These are phyloP conservation scores for Styphnolobium japonicum DNA, from an alignment of 306 rosid genomes.

Conservation along the genomic window DNA sequence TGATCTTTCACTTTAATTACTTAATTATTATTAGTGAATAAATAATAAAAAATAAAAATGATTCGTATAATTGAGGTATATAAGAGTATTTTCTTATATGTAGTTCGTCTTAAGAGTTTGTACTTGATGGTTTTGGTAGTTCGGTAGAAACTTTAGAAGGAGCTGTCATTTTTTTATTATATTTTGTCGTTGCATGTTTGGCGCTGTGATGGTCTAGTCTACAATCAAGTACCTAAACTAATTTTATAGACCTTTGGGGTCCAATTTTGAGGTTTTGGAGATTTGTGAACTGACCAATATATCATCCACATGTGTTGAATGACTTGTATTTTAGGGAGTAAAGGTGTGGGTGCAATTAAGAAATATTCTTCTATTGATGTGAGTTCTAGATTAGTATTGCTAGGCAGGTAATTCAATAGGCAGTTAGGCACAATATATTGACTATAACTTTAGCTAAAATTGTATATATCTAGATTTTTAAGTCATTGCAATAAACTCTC, in stretches of 20 bases:
- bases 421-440: slow-evolving; percentile 21
- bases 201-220: background rate
- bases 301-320: background rate
- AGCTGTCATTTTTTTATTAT: background rate
- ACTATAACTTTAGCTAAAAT: background rate
- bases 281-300: background rate
- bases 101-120: too few species aligned
- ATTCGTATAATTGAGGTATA: too few species aligned
- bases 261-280: background rate
- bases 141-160: background rate
- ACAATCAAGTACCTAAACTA: background rate
- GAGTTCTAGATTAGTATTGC: slow-evolving; percentile 7
- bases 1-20: too few species aligned
- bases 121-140: slow-evolving; percentile 2
- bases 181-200: slow-evolving; percentile 5
- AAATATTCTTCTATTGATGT: slow-evolving; percentile 9
- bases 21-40: too few species aligned
- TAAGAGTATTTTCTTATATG: too few species aligned
- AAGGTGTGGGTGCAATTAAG: slow-evolving; percentile 1
- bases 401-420: background rate
- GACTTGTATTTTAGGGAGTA: background rate
- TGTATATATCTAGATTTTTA: background rate
- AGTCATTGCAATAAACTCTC: background rate
- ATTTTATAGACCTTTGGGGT: background rate
- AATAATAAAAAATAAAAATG: too few species aligned